phyloP scores from a whole-genome alignment of 2,329 filamentous ascomycete genomes.

The Endothia cerciana region DNA sequence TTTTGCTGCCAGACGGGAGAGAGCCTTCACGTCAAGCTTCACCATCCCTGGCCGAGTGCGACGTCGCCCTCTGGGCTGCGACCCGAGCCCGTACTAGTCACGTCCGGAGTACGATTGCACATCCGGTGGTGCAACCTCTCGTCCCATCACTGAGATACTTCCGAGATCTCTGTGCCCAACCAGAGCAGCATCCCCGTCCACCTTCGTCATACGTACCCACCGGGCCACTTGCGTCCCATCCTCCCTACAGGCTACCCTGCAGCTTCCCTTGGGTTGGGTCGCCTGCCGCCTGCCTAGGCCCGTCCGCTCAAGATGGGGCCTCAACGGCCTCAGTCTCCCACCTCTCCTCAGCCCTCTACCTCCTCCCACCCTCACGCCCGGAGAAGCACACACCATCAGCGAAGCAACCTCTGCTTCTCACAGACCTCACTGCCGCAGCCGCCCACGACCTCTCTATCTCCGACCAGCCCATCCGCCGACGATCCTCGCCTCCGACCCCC shows the following conservation, averaged over 20 bases:
- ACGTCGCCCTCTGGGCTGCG: not conserved
- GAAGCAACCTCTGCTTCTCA: constrained; percentile 12
- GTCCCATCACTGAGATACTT: constrained; percentile 11
- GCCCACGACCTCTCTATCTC: constrained; percentile 23
- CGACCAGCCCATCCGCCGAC: constrained; percentile 37
- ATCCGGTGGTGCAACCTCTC: constrained; percentile 7
- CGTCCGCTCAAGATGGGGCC: constrained; percentile 26
- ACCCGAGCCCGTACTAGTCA: not conserved
- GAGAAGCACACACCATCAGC: constrained; percentile 15
- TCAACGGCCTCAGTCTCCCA: constrained; percentile 17
- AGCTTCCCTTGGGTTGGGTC: constrained; percentile 22
- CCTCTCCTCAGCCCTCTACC: constrained; percentile 18
- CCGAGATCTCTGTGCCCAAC: constrained; percentile 16
- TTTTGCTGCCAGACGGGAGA: not conserved
- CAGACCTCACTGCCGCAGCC: constrained; percentile 13
- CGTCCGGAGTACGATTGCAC: constrained; percentile 1
- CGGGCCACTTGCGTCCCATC: constrained; percentile 13
- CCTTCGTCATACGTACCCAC: constrained; percentile 22
- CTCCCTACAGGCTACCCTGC: constrained; percentile 22
- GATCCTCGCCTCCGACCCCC: constrained; percentile 43
- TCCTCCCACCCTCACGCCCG: constrained; percentile 3
- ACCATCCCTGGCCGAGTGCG: not conserved
- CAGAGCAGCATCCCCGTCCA: constrained; percentile 20
- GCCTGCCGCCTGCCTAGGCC: constrained; percentile 26
- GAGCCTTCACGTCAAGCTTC: not conserved